A percentile compares a stretch with the other conserved stretches of the same genome.
These are phyloP conservation scores for Monosporascus ibericus DNA, from an alignment of 2,329 filamentous ascomycete genomes.

Conservation along the genomic window DNA sequence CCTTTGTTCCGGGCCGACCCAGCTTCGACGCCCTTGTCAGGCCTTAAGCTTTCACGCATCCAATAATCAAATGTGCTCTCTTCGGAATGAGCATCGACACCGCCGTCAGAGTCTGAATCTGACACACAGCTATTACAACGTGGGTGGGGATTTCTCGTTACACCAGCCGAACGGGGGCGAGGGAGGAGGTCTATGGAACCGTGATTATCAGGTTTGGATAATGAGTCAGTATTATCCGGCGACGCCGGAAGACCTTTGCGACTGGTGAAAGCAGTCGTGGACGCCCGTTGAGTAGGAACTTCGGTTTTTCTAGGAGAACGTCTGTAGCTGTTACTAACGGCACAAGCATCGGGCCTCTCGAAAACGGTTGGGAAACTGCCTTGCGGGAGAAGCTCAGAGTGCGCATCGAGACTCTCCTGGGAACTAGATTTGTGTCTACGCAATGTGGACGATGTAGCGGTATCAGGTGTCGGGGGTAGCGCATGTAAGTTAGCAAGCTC, in stretches of 20 bases:
- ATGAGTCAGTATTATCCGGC: slow-evolving; percentile 21
- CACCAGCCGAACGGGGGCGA: slow-evolving; percentile 42
- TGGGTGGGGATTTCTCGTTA: slow-evolving; percentile 35
- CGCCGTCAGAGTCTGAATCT: slow-evolving; percentile 42
- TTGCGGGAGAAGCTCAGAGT: slow-evolving; percentile 3
- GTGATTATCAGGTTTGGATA: slow-evolving; percentile 17
- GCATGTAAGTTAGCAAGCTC: slow-evolving; percentile 36
- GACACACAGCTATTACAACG: slow-evolving; percentile 38
- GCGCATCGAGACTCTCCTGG: slow-evolving; percentile 18
- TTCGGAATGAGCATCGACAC: slow-evolving; percentile 31
- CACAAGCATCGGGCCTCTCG: slow-evolving; percentile 19
- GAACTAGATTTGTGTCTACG: slow-evolving; percentile 20
- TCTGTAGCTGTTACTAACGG: slow-evolving; percentile 15
- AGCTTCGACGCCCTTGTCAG: slow-evolving; percentile 18
- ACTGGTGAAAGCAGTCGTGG: slow-evolving; percentile 27
- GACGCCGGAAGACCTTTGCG: slow-evolving; percentile 18
- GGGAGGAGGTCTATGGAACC: slow-evolving; percentile 22
- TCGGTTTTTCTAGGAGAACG: slow-evolving; percentile 4
- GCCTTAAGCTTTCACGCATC: slow-evolving; percentile 48
- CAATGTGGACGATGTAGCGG: slow-evolving; percentile 51
- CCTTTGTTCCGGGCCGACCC: slow-evolving; percentile 4
- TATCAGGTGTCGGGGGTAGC: slow-evolving; percentile 54
- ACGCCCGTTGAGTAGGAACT: slow-evolving; percentile 18
- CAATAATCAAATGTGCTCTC: slow-evolving; percentile 50
- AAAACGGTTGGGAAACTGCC: slow-evolving; percentile 18